phyloP scores from a whole-genome alignment of 2,329 filamentous ascomycete species.

The Cordyceps fumosorosea region DNA sequence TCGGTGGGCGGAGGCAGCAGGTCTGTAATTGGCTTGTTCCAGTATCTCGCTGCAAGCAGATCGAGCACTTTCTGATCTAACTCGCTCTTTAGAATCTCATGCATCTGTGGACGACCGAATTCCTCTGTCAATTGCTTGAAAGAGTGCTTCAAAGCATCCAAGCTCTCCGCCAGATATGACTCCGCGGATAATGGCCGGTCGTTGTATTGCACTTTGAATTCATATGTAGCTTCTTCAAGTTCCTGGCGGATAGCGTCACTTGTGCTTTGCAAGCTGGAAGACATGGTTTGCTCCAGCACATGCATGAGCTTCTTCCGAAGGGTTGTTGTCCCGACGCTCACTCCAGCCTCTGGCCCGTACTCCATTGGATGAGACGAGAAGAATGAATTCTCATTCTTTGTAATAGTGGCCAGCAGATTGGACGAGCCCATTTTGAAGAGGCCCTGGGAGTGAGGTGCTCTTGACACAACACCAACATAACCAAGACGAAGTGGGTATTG shows the following conservation, averaged over 20 bases:
- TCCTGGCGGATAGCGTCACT: constrained; percentile 91
- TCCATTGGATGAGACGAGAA: constrained; percentile 78
- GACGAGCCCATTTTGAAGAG: constrained; percentile 78
- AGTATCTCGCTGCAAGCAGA: constrained; percentile 85
- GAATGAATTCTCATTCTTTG: constrained; percentile 80
- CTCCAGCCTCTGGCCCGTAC: constrained; percentile 66
- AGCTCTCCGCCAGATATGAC: constrained; percentile 89
- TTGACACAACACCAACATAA: constrained; percentile 91
- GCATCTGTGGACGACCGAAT: constrained; percentile 85
- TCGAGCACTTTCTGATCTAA: constrained; percentile 94
- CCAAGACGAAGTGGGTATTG: constrained; percentile 94
- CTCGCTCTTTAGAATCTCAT: constrained; percentile 82
- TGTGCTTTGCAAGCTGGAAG: constrained; percentile 79
- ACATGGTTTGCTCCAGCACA: constrained; percentile 95
- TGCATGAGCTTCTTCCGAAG: constrained; percentile 95
- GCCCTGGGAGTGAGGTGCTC: constrained; percentile 61
- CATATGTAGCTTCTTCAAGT: constrained; percentile 92
- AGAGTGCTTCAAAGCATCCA: constrained; percentile 95
- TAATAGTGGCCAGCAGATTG: constrained; percentile 74
- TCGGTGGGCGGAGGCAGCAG: constrained; percentile 62
- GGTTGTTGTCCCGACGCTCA: constrained; percentile 76
- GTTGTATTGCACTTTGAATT: constrained; percentile 99
- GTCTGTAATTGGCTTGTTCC: constrained; percentile 92
- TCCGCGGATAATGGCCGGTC: constrained; percentile 91
- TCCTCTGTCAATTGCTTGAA: constrained; percentile 90